Evolutionary conservation across 768 basidiomycete genomes (phyloP), one percentile per base, ranked within the genome.

Genomic region (Boletellus emodensis): DNA sequence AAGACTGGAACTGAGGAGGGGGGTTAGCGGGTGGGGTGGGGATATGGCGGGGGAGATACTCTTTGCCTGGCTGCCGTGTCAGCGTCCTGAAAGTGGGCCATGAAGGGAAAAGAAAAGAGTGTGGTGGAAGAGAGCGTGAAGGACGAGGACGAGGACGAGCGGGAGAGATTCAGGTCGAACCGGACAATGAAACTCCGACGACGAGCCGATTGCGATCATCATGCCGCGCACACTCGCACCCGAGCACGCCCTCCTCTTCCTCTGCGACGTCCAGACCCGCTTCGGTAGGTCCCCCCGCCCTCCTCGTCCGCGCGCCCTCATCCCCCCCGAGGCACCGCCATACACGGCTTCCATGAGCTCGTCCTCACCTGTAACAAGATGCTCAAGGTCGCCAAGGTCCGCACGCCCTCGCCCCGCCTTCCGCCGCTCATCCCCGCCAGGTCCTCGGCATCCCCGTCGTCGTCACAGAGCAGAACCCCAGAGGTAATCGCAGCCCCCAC

Each of bases 381-480:
- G 75, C 64, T 93, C 61, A 84, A 78, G 64, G 58, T 88, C 14
- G 87, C 89, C 11, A 83, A 85, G 75, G 88, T 84, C 43, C 36
- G 60, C 38, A 15, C 39, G 1, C n/a, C 13, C n/a, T 2, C 40
- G 26, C 3, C 14, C 18, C 40, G 9, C 28, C 48, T 52, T 9
- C 17, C 13, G 33, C 24, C 28, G 26, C 40, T 50, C 20, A 41
- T n/a, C 20, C 12, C 38, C n/a, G 26, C 7, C 49, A 86, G 82
- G 68, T 86, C 46, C 73, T 87, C 37, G 73, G 79, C 44, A 78
- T 88, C 40, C 83, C 83, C 38, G 83, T 94, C 10, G 64, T 94
- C n/a, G 80, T 75, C 20, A 94, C 93, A 0, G 92, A 91, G 54
- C 92, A 95, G 69, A 88, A 90, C 61, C 77, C 87, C 3, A 82